These are phyloP conservation scores for Mycena crocata DNA, from an alignment of 768 basidiomycete genomes.

Conservation along the genomic window DNA sequence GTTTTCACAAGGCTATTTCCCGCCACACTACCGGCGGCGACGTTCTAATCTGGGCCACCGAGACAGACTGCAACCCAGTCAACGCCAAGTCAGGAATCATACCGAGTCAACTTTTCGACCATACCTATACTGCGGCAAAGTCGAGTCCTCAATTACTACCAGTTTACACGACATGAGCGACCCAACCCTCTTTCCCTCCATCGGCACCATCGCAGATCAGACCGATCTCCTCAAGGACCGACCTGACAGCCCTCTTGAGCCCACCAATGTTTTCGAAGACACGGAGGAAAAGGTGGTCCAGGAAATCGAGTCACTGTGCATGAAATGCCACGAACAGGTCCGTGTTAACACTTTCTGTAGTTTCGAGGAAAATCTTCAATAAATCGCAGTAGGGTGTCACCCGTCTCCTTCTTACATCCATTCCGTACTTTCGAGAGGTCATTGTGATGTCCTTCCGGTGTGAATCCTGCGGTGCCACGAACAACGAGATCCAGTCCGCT, in stretches of 20 bases:
- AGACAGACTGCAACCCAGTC: too few species aligned
- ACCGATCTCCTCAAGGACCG: slow-evolving; percentile 52
- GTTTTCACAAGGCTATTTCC: too few species aligned
- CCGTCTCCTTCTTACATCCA: slow-evolving; percentile 88
- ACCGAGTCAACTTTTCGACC: too few species aligned
- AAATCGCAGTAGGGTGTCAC: slow-evolving; percentile 78
- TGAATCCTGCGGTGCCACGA: slow-evolving; percentile 88
- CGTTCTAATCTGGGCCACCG: too few species aligned
- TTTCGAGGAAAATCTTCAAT: slow-evolving; percentile 32
- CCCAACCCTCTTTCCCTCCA: slow-evolving; percentile 59
- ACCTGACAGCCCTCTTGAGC: slow-evolving; percentile 50
- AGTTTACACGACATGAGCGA: too few species aligned
- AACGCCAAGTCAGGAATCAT: too few species aligned
- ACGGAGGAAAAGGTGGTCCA: slow-evolving; percentile 78
- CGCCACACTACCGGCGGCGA: too few species aligned
- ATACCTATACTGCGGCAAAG: too few species aligned
- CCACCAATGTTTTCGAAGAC: slow-evolving; percentile 63
- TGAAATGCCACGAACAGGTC: slow-evolving; percentile 93
- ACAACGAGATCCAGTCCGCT: slow-evolving; percentile 96
- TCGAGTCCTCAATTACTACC: too few species aligned
- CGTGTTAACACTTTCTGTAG: slow-evolving; percentile 37
- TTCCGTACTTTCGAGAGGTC: slow-evolving; percentile 95
- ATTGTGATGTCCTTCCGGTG: slow-evolving; percentile 98
- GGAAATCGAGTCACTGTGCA: slow-evolving; percentile 92
- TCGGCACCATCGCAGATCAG: slow-evolving; percentile 62